Percentiles rank a stretch among this genome's conserved stretches.
phyloP scores from a whole-genome alignment of 495 filamentous ascomycete genomes.

The Oleoguttula mirabilis region DNA sequence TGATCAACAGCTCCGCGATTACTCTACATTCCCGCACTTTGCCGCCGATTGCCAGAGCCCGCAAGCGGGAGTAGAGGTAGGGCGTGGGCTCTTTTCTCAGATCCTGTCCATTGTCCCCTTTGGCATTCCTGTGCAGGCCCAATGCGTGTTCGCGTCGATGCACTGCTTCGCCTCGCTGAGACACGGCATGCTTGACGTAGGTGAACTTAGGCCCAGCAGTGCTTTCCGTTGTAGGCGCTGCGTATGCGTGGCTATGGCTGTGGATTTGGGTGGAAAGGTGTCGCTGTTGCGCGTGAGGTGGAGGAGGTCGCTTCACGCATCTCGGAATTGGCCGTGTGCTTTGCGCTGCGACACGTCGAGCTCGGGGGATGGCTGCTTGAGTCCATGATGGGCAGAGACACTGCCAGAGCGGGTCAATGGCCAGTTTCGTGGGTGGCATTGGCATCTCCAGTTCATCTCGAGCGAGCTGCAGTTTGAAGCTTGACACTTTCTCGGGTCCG shows the following conservation, averaged over 20 bases:
- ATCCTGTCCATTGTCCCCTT: background rate
- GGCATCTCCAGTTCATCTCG: no score
- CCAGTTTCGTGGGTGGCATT: conserved; percentile 20
- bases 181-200: background rate
- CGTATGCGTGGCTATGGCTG: background rate
- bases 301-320: no score
- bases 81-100: conserved; percentile 13
- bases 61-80: conserved; percentile 38
- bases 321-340: no score
- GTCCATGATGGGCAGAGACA: conserved; percentile 29
- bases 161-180: background rate
- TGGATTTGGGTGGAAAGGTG: background rate
- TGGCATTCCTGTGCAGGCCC: background rate
- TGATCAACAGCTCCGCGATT: conserved; percentile 47
- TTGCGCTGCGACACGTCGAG: no score
- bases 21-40: conserved; percentile 24
- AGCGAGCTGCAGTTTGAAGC: no score
- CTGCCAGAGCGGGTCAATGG: conserved; percentile 30
- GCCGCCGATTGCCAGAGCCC: conserved; percentile 25
- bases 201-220: background rate
- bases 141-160: background rate
- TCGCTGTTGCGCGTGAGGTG: background rate
- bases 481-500: no score
- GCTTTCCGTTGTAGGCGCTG: background rate
- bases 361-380: background rate